These are phyloP conservation scores for Wickerhamomyces hampshirensis DNA, from an alignment of 805 yeast genomes.

Conservation along the genomic window DNA sequence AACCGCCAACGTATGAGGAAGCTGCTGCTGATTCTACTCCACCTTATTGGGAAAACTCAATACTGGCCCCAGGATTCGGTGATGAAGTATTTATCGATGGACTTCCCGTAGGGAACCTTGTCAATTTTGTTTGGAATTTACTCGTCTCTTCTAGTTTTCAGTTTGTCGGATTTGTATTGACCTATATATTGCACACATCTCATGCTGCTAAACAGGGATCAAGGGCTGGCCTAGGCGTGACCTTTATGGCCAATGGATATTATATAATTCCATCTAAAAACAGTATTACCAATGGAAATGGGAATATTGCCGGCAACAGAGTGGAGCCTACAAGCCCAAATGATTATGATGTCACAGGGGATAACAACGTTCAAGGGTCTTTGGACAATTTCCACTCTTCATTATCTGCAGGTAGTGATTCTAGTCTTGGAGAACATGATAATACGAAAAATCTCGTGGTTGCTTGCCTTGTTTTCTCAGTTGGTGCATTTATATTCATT, in stretches of 20 bases:
- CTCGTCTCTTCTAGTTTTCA: constrained; percentile 90
- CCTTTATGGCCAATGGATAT: constrained; percentile 69
- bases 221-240: constrained; percentile 83
- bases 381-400: constrained; percentile 22
- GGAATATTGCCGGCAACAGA: constrained; percentile 26
- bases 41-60: constrained; percentile 92
- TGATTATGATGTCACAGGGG: constrained; percentile 40
- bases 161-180: constrained; percentile 85
- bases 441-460: constrained; percentile 29
- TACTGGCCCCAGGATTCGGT: constrained; percentile 65
- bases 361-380: constrained; percentile 20
- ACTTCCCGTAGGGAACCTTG: constrained; percentile 88
- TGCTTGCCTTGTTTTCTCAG: constrained; percentile 57
- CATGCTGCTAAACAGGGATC: constrained; percentile 98
- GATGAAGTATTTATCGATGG: constrained; percentile 96
- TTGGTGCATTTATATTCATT: constrained; percentile 62
- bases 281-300: constrained; percentile 22
- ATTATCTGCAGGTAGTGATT: constrained; percentile 17
- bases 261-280: constrained; percentile 44
- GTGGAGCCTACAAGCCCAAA: constrained; percentile 57
- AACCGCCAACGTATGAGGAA: constrained; percentile 87
- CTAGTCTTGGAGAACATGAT: constrained; percentile 6
- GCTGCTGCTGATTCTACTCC: constrained; percentile 94
- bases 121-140: constrained; percentile 86
- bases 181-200: constrained; percentile 88